Base-by-base conservation (phyloP, 768 basidiomycete species). In the Pleurotus tuber-regium region DNA sequence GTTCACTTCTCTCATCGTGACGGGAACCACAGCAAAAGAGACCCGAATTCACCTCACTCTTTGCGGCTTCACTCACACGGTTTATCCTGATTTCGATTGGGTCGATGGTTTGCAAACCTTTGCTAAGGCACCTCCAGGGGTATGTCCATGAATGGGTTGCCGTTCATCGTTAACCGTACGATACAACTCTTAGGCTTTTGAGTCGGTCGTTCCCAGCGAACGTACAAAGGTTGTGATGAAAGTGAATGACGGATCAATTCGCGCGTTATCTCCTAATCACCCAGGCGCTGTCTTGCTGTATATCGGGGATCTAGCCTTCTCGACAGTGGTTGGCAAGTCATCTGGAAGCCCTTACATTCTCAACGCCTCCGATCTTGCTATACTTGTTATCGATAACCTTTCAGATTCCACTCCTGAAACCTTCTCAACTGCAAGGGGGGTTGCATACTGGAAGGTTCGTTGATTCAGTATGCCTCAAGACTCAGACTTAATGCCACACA, bases 131-230 rank as follows among this genome's bases (percentile, higher is more conserved):
- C 97, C 97, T 3, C 88, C 91, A 40, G 94, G 90, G 18, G 96
- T 94, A 67, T 55, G 88, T 76, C n/a, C 8, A 46, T 26, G 23
- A n/a, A n/a, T n/a, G n/a, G n/a, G n/a, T n/a, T n/a, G n/a, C n/a
- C n/a, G n/a, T n/a, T n/a, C n/a, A n/a, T n/a, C n/a, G n/a, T n/a
- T n/a, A n/a, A n/a, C n/a, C n/a, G n/a, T n/a, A n/a, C n/a, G n/a
- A n/a, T n/a, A n/a, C n/a, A n/a, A n/a, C n/a, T n/a, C 4, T 26
- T 43, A 75, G 93, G 87, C 89, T 1, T 99, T 99, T 61, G 95
- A 95, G 65, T 79, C 92, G 19, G 93, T 97, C 10, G 82, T 93
- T 12, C 97, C 97, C 1, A 92, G 78, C 50, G 97, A 98, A 63
- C 70, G 87, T 36, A 98, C 93, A 4, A 72, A 74, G 9, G 67